Base-by-base conservation (phyloP, 441 rosid species). In the Gossypium schwendimanii region DNA sequence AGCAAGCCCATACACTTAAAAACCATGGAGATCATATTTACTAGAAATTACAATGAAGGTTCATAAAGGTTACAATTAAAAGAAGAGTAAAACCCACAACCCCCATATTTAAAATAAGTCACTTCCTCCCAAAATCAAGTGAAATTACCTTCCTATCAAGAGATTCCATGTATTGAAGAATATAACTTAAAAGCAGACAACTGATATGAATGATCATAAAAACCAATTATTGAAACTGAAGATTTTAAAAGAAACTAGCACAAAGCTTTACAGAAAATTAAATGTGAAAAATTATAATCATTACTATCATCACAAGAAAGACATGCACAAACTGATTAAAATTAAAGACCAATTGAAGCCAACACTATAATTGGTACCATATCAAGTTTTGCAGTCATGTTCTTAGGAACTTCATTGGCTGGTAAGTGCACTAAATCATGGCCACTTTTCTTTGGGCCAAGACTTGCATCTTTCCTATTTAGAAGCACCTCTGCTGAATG, bases 401-500 rank as follows among this genome's bases (percentile, higher is more conserved):
- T 76, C 69, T 76, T 70, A 49, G 79, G 78, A 85, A 78, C 73
- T 82, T 81, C 89, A 78, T 64, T 73, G 67, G 72, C 80, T 41
- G 33, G 73, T 55, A 84, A 74, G 11, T 65, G 63, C 63, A 73
- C 83, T 71, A 77, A 81, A 72, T 84, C 81, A 78, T 75, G 59
- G 70, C 73, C 63, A 75, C 70, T 41, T 64, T 70, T 74, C 71
- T 84, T 78, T 47, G 72, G 64, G 70, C 73, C 82, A 73, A 57
- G 66, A 76, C 73, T 71, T 59, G 78, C 68, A 24, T 74, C 74
- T 61, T 74, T 80, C 63, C 71, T 67, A 65, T 70, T 76, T 74
- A 82, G 41, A 75, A 77, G 84, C 76, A 81, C 74, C 81, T 91
- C 88, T 54, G 88, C 88, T 10, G 91, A 87, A 72, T 82, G 85